Conservation (phyloP, 257 asterid species). For the Salvia splendens region DNA sequence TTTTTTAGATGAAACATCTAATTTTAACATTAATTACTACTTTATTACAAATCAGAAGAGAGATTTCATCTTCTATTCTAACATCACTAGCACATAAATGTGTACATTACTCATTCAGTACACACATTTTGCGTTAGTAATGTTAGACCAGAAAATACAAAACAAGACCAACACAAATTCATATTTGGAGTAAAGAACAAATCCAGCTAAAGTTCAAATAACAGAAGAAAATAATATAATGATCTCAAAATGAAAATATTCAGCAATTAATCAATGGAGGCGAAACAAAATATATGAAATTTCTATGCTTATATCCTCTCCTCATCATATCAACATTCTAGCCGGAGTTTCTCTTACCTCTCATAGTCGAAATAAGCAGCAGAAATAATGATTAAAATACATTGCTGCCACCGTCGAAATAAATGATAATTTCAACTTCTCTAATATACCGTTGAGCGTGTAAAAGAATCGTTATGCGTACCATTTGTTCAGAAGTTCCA, state of each 20-base stretch:
- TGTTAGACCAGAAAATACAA: not conserved
- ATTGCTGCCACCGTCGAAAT: slow-evolving; percentile 25
- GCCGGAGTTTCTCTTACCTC: slow-evolving; percentile 4
- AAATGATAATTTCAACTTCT: slow-evolving; percentile 11
- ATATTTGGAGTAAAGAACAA: not conserved
- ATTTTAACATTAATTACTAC: too few species aligned
- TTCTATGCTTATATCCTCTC: not conserved
- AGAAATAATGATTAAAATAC: slow-evolving; percentile 6
- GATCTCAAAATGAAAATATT: not conserved
- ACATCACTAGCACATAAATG: too few species aligned
- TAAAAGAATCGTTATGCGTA: slow-evolving; percentile 41
- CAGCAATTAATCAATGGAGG: not conserved
- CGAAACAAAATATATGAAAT: not conserved
- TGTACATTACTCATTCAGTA: too few species aligned
- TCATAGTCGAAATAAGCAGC: slow-evolving; percentile 10
- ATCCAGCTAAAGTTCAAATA: not conserved
- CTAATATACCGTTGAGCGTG: slow-evolving; percentile 16
- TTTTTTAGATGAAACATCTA: too few species aligned
- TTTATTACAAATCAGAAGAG: too few species aligned
- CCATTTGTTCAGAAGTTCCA: slow-evolving; percentile 76
- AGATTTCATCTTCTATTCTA: too few species aligned
- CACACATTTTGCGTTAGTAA: not conserved
- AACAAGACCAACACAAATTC: not conserved
- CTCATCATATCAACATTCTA: slow-evolving; percentile 32
- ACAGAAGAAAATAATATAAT: not conserved